Evolutionary conservation across 306 rosid genomes (phyloP).

Genomic region (Bauhinia variegata): DNA sequence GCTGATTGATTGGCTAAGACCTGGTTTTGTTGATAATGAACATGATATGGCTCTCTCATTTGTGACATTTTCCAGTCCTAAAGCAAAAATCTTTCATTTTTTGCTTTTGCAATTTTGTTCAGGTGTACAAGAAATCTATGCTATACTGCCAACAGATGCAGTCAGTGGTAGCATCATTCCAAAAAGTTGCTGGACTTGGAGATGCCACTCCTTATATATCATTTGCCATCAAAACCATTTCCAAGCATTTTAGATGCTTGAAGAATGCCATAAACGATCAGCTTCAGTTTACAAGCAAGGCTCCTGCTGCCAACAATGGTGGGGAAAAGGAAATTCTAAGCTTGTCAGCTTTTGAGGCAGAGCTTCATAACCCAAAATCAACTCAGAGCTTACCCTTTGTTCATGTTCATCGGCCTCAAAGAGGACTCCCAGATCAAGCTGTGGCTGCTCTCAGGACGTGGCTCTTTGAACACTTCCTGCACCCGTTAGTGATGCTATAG

Average conservation of each 20-base stretch:
- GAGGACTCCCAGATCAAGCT: constrained; percentile 41
- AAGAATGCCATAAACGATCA: constrained; percentile 38
- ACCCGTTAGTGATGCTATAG: constrained; percentile 36
- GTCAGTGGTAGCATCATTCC: constrained; percentile 34
- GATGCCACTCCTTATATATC: constrained; percentile 37
- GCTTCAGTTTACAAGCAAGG: constrained; percentile 13
- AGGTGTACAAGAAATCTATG: constrained; percentile 36
- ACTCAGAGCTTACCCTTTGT: constrained; percentile 4
- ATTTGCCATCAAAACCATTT: constrained; percentile 34
- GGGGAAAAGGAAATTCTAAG: neutral
- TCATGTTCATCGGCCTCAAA: constrained; percentile 24
- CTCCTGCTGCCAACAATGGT: no score
- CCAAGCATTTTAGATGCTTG: constrained; percentile 40
- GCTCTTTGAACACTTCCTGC: constrained; percentile 46
- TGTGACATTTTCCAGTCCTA: neutral
- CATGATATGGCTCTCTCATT: no score
- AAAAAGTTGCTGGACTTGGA: constrained; percentile 34
- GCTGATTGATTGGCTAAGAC: no score
- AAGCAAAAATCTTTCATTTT: no score
- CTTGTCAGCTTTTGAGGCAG: neutral
- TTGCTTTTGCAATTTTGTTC: no score
- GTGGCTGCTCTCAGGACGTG: constrained; percentile 38
- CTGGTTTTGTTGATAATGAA: neutral
- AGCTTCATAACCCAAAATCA: constrained; percentile 2
- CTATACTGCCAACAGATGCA: constrained; percentile 42